Conservation (phyloP, 257 asterid species). For the Asclepias syriaca region DNA sequence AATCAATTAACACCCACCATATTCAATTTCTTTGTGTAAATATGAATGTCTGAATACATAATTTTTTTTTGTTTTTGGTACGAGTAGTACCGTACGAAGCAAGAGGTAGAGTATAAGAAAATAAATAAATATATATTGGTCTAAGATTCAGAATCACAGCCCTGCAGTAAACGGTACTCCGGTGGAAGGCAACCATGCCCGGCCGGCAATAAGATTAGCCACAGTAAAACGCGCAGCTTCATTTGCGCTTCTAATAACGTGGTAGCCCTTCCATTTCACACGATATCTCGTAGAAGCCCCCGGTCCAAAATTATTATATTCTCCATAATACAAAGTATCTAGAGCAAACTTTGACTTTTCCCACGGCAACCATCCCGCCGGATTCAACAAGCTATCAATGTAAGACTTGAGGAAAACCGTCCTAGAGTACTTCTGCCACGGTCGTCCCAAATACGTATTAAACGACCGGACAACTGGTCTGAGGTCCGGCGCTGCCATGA, state of each 20-base stretch:
- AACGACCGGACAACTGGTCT: conserved; percentile 31
- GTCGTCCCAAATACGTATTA: conserved; percentile 65
- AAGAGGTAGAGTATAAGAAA: not conserved
- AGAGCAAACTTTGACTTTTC: conserved; percentile 48
- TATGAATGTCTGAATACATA: not conserved
- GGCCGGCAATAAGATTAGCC: conserved; percentile 55
- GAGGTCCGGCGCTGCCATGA: conserved; percentile 61
- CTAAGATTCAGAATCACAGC: conserved; percentile 21
- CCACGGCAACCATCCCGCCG: conserved; percentile 82
- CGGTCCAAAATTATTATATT: conserved; percentile 68
- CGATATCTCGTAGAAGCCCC: conserved; percentile 34
- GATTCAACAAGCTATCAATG: conserved; percentile 42
- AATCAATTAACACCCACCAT: conserved; percentile 33
- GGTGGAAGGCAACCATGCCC: conserved; percentile 68
- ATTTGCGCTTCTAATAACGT: conserved; percentile 25
- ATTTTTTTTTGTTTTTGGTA: not conserved
- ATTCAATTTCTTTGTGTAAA: not conserved
- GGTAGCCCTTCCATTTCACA: conserved; percentile 75
- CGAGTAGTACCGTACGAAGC: not conserved
- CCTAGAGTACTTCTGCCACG: conserved; percentile 72
- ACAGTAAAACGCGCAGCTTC: conserved; percentile 60
- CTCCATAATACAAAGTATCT: conserved; percentile 73
- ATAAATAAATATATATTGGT: not conserved
- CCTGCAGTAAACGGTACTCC: conserved; percentile 78
- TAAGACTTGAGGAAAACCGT: conserved; percentile 59